Percentiles rank a stretch among this genome's conserved stretches.
Evolutionary conservation across 108 stramenopile species (phyloP).

Genomic region (Aurantiochytrium sp.): DNA sequence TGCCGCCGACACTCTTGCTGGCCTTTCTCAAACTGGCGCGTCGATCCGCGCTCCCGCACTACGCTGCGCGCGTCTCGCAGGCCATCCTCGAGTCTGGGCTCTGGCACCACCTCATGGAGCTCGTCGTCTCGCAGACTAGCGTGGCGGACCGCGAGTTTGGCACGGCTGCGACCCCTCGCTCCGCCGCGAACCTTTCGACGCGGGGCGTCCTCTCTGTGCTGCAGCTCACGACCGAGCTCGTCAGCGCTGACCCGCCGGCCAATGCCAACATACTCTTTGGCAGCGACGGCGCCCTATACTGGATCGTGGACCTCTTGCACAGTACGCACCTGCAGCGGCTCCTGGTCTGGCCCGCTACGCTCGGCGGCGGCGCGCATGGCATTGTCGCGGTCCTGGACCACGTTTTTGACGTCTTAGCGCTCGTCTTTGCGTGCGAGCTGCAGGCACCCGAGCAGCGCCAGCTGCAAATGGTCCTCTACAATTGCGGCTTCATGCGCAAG

Average conservation of each 20-base stretch:
- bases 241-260: neutral
- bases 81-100: neutral
- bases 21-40: neutral
- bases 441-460: neutral
- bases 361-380: neutral
- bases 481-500: neutral
- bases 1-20: neutral
- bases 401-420: neutral
- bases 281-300: neutral
- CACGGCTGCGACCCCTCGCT: neutral
- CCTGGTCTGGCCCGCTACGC: neutral
- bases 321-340: neutral
- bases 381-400: neutral
- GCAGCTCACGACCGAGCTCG: neutral
- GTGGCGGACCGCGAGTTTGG: neutral
- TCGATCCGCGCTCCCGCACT: neutral
- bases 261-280: neutral
- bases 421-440: neutral
- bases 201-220: neutral
- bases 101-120: neutral
- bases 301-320: slow-evolving; percentile 27
- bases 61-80: neutral
- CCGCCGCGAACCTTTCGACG: neutral
- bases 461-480: neutral
- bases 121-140: neutral